Evolutionary conservation across 805 yeast species (phyloP).

Genomic region (Candida piceae): DNA sequence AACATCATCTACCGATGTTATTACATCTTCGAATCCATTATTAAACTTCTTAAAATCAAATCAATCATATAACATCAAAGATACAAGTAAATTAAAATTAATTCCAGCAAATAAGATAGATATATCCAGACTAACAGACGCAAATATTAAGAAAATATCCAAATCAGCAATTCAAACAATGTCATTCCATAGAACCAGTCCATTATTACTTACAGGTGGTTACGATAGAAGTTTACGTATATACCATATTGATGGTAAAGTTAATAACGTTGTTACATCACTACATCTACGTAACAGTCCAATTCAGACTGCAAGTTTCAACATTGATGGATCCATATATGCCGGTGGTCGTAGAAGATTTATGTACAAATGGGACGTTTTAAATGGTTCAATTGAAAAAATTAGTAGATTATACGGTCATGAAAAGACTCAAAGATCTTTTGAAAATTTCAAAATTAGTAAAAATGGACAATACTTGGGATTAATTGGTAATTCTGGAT

Average conservation of each 20-base stretch:
- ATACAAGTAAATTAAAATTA: slow-evolving; percentile 41
- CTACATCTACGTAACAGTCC: slow-evolving; percentile 77
- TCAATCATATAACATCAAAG: slow-evolving; percentile 23
- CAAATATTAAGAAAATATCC: slow-evolving; percentile 64
- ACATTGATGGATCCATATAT: slow-evolving; percentile 49
- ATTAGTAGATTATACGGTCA: slow-evolving; percentile 89
- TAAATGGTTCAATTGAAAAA: slow-evolving; percentile 62
- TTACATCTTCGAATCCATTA: slow-evolving; percentile 28
- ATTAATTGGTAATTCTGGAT: slow-evolving; percentile 80
- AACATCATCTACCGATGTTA: slow-evolving; percentile 14
- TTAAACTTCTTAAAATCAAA: slow-evolving; percentile 29
- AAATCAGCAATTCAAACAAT: slow-evolving; percentile 80
- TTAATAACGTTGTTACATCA: slow-evolving; percentile 76
- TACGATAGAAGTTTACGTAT: slow-evolving; percentile 84
- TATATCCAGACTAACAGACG: slow-evolving; percentile 82
- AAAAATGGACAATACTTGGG: slow-evolving; percentile 71
- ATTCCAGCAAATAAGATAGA: slow-evolving; percentile 69
- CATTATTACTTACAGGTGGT: slow-evolving; percentile 85
- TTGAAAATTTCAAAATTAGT: slow-evolving; percentile 79
- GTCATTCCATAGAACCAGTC: slow-evolving; percentile 79
- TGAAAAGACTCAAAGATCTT: slow-evolving; percentile 75
- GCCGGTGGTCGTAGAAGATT: slow-evolving; percentile 91
- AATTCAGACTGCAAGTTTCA: slow-evolving; percentile 68
- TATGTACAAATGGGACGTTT: slow-evolving; percentile 87
- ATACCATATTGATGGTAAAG: slow-evolving; percentile 85